These are phyloP conservation scores for Psilocybe cyanescens DNA, from an alignment of 768 basidiomycete genomes.

Conservation along the genomic window DNA sequence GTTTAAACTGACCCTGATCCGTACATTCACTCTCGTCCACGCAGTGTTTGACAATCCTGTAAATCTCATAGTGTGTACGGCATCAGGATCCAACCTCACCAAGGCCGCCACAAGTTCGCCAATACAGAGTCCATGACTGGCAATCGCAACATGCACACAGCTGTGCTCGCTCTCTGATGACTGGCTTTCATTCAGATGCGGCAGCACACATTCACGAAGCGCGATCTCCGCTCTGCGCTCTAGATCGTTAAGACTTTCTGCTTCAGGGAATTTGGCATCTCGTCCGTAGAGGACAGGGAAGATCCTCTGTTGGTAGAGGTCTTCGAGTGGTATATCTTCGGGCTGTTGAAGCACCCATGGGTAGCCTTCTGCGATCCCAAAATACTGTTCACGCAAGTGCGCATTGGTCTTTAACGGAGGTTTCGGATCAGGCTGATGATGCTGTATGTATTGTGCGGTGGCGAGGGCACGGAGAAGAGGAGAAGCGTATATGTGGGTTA, in stretches of 20 bases:
- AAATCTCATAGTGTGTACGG: slow-evolving; percentile 37
- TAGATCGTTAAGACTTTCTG: slow-evolving; percentile 70
- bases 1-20: slow-evolving; percentile 40
- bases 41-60: slow-evolving; percentile 70
- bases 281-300: slow-evolving; percentile 57
- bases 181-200: slow-evolving; percentile 48
- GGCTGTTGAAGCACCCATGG: slow-evolving; percentile 45
- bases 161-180: slow-evolving; percentile 22
- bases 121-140: slow-evolving; percentile 79
- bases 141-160: slow-evolving; percentile 63
- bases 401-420: slow-evolving; percentile 57
- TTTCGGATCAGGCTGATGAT: slow-evolving; percentile 52
- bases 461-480: slow-evolving; percentile 66
- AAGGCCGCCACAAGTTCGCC: slow-evolving; percentile 61
- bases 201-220: slow-evolving; percentile 57
- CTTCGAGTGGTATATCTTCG: slow-evolving; percentile 37
- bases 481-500: slow-evolving; percentile 68
- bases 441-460: slow-evolving; percentile 61
- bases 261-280: slow-evolving; percentile 62
- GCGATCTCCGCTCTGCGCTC: slow-evolving; percentile 54
- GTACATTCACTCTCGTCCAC: slow-evolving; percentile 65
- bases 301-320: slow-evolving; percentile 50
- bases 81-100: slow-evolving; percentile 51
- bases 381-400: slow-evolving; percentile 71
- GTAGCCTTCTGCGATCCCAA: slow-evolving; percentile 73